Conservation (phyloP, 495 filamentous ascomycete genomes). For the Penicillium nucicola region DNA sequence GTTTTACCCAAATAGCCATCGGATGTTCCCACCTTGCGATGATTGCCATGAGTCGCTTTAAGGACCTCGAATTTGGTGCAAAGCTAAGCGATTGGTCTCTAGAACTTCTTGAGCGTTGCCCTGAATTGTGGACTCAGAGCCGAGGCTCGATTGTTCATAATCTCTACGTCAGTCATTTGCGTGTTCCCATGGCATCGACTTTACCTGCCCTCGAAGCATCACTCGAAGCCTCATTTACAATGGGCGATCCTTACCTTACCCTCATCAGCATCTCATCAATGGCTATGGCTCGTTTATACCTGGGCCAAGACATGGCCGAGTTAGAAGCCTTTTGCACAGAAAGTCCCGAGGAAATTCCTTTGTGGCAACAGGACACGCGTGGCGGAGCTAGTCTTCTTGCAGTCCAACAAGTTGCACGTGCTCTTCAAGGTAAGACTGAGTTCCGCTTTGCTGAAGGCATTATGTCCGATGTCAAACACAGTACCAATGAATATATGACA, state of each 20-base stretch:
- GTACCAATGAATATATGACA: slow-evolving; percentile 59
- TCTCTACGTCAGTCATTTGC: slow-evolving; percentile 71
- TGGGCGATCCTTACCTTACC: slow-evolving; percentile 72
- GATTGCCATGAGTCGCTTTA: slow-evolving; percentile 70
- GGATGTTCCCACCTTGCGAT: slow-evolving; percentile 73
- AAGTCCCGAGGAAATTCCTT: slow-evolving; percentile 70
- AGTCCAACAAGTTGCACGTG: slow-evolving; percentile 67
- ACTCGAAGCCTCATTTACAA: slow-evolving; percentile 65
- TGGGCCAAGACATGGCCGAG: slow-evolving; percentile 72
- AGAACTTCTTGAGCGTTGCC: slow-evolving; percentile 61
- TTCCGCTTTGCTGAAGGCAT: slow-evolving; percentile 51
- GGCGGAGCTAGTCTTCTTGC: slow-evolving; percentile 72
- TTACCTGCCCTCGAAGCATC: slow-evolving; percentile 63
- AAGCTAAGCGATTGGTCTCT: slow-evolving; percentile 63
- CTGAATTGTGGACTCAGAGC: slow-evolving; percentile 67
- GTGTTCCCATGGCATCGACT: slow-evolving; percentile 56
- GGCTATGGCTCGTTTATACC: slow-evolving; percentile 66
- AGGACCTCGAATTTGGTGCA: slow-evolving; percentile 64
- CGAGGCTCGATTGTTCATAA: slow-evolving; percentile 69
- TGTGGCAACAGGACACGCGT: slow-evolving; percentile 73
- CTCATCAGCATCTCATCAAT: slow-evolving; percentile 72
- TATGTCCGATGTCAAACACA: slow-evolving; percentile 71
- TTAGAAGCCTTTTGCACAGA: slow-evolving; percentile 72
- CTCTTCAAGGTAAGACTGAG: slow-evolving; percentile 82
- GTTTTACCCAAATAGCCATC: slow-evolving; percentile 71